Conservation (phyloP, 495 filamentous ascomycete species). For the Thermothielavioides terrestris region DNA sequence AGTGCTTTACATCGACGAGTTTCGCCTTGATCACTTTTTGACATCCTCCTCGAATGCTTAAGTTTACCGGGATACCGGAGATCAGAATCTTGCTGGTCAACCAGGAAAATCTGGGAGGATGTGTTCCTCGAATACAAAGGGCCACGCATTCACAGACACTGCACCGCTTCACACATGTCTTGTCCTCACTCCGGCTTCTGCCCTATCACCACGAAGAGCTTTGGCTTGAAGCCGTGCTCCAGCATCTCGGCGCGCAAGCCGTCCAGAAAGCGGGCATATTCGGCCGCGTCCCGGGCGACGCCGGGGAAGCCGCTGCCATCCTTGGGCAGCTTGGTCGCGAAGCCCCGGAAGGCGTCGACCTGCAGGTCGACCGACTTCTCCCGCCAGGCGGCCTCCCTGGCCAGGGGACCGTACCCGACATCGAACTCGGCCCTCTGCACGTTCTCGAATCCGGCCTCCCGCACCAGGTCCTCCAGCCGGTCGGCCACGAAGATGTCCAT, state of each 20-base stretch:
- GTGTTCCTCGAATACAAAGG: no score
- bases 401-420: neutral
- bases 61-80: no score
- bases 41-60: no score
- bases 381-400: neutral
- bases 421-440: neutral
- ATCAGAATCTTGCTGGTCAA: no score
- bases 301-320: neutral
- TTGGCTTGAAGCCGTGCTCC: neutral
- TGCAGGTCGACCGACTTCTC: neutral
- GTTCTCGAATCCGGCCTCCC: neutral
- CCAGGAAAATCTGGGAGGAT: no score
- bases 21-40: no score
- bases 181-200: no score
- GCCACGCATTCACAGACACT: no score
- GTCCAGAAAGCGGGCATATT: neutral
- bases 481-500: neutral
- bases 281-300: neutral
- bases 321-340: neutral
- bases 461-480: neutral
- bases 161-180: no score
- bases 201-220: neutral
- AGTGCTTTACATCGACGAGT: no score
- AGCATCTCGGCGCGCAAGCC: neutral
- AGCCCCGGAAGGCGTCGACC: neutral